Percentiles rank a stretch among this genome's conserved stretches.
Conservation (phyloP, 1,284 basidiomycete genomes). For the Fistulinella cinereoalba region DNA sequence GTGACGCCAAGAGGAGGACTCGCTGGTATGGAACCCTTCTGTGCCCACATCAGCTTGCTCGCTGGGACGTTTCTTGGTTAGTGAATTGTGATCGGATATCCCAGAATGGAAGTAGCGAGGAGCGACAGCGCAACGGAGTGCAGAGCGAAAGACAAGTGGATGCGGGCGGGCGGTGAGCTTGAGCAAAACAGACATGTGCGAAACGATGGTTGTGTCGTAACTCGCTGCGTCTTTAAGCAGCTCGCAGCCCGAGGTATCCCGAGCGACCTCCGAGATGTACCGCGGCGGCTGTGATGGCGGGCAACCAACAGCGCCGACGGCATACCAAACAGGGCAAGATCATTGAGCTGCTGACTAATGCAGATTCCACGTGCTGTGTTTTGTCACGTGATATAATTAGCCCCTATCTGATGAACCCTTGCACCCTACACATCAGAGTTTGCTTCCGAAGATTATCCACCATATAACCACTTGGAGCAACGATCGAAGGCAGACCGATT, state of each 20-base stretch:
- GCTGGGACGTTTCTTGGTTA: constrained; percentile 23
- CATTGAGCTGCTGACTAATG: background rate
- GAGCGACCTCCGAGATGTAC: constrained; percentile 27
- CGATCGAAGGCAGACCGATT: no score
- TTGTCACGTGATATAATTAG: no score
- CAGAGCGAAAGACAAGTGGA: constrained; percentile 8
- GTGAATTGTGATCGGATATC: constrained; percentile 19
- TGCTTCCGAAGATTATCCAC: constrained; percentile 15
- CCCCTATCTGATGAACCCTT: constrained; percentile 15
- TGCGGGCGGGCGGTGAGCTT: constrained; percentile 11
- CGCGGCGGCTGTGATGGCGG: constrained; percentile 7
- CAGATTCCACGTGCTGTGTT: background rate
- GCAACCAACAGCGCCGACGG: background rate
- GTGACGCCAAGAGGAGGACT: background rate
- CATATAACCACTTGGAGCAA: no score
- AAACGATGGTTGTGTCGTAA: constrained; percentile 3
- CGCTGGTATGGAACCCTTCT: constrained; percentile 32
- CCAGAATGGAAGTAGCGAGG: constrained; percentile 26
- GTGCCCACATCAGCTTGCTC: constrained; percentile 27
- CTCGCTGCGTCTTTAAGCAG: constrained; percentile 22
- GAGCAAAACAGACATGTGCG: constrained; percentile 25
- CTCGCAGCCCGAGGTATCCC: constrained; percentile 20
- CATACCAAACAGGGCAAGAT: background rate
- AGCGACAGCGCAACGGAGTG: constrained; percentile 8
- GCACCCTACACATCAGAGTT: constrained; percentile 5